Conservation (phyloP, 2,329 filamentous ascomycete species). For the Sclerotinia nivalis region DNA sequence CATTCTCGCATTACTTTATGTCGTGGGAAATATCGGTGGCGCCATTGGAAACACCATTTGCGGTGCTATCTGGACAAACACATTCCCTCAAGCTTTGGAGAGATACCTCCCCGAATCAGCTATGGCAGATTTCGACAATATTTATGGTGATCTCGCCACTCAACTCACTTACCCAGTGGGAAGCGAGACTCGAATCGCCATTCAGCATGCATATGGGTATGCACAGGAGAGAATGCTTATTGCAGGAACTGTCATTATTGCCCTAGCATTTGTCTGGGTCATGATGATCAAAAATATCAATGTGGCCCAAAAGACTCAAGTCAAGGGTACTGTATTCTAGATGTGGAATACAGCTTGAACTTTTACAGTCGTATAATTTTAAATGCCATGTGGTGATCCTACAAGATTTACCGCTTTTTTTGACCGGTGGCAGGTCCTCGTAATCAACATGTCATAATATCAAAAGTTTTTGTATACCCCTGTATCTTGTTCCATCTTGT, state of each 20-base stretch:
- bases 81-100: slow-evolving; percentile 55
- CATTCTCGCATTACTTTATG: slow-evolving; percentile 54
- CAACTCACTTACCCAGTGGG: slow-evolving; percentile 54
- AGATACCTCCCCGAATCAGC: slow-evolving; percentile 51
- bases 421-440: slow-evolving; percentile 7
- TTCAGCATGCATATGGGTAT: slow-evolving; percentile 59
- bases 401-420: neutral
- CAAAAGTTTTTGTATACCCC: slow-evolving; percentile 13
- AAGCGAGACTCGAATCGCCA: slow-evolving; percentile 48
- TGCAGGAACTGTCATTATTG: slow-evolving; percentile 50
- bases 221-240: slow-evolving; percentile 54
- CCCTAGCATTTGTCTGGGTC: slow-evolving; percentile 45
- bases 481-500: neutral
- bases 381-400: neutral
- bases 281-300: slow-evolving; percentile 50
- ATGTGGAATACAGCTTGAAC: neutral
- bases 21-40: slow-evolving; percentile 57
- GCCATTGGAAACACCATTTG: slow-evolving; percentile 62
- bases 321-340: slow-evolving; percentile 44
- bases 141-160: slow-evolving; percentile 54
- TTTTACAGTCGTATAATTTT: neutral
- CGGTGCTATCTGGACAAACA: slow-evolving; percentile 64
- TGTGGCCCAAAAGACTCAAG: slow-evolving; percentile 47
- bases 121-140: slow-evolving; percentile 45
- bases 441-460: slow-evolving; percentile 15